Conservation (phyloP, 768 basidiomycete genomes). For the Hydnomerulius pinastri region DNA sequence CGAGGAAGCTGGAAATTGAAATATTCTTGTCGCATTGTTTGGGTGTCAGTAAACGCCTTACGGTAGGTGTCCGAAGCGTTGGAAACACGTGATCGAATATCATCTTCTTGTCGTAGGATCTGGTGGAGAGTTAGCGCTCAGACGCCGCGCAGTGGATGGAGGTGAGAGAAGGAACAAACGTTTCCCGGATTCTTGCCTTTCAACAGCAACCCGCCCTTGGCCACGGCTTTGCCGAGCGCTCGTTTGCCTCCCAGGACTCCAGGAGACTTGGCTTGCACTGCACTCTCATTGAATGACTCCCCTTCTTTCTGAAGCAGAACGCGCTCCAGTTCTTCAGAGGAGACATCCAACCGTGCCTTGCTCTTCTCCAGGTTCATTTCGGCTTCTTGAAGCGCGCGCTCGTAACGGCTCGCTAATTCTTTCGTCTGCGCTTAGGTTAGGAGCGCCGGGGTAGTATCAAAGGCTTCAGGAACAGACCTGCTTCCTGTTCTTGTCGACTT, state of each 20-base stretch:
- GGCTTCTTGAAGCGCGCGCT: conserved; percentile 85
- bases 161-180: conserved; percentile 39
- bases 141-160: conserved; percentile 1
- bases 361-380: conserved; percentile 86
- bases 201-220: conserved; percentile 84
- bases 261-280: conserved; percentile 61
- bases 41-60: conserved; percentile 88
- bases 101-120: conserved; percentile 94
- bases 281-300: conserved; percentile 84
- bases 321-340: conserved; percentile 93
- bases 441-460: background rate
- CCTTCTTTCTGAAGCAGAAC: conserved; percentile 94
- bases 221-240: conserved; percentile 87
- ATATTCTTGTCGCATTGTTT: conserved; percentile 92
- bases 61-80: conserved; percentile 84
- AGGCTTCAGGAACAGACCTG: conserved; percentile 47
- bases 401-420: conserved; percentile 86
- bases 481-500: conserved; percentile 95
- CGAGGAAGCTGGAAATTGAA: conserved; percentile 97
- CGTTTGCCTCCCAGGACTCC: conserved; percentile 70
- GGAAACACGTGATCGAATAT: conserved; percentile 85
- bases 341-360: conserved; percentile 81
- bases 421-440: conserved; percentile 64
- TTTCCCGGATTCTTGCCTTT: conserved; percentile 94
- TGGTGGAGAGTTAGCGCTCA: conserved; percentile 32